These are phyloP conservation scores for Hypocrella siamensis DNA, from an alignment of 2,329 filamentous ascomycete species.

Conservation along the genomic window DNA sequence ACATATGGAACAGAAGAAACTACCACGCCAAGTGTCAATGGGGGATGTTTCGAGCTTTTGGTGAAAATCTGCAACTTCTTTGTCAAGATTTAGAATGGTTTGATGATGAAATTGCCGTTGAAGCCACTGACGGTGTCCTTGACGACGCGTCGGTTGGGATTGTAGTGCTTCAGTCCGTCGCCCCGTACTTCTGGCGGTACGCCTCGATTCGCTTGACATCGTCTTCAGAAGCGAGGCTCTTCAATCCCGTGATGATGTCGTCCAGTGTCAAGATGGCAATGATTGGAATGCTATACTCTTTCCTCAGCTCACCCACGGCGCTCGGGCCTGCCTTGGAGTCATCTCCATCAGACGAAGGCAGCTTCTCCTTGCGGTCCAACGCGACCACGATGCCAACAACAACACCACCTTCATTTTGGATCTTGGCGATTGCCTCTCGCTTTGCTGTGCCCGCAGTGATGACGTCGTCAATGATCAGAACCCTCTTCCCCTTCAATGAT, in stretches of 20 bases:
- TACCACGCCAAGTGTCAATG: no score
- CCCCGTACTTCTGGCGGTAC: slow-evolving; percentile 53
- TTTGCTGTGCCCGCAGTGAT: slow-evolving; percentile 93
- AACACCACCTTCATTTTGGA: slow-evolving; percentile 67
- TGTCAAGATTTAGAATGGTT: no score
- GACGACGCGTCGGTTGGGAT: no score
- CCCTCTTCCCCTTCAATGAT: slow-evolving; percentile 64
- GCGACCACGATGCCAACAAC: slow-evolving; percentile 81
- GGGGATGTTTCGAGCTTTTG: no score
- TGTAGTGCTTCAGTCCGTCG: slow-evolving; percentile 33
- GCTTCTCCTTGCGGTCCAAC: slow-evolving; percentile 74
- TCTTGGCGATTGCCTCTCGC: slow-evolving; percentile 81
- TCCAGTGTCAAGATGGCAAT: slow-evolving; percentile 70
- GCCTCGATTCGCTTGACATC: slow-evolving; percentile 55
- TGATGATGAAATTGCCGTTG: no score
- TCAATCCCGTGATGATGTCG: slow-evolving; percentile 62
- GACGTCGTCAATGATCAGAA: slow-evolving; percentile 91
- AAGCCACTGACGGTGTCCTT: no score
- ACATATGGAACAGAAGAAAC: no score
- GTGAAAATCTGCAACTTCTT: no score
- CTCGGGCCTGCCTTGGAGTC: slow-evolving; percentile 57
- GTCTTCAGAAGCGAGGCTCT: slow-evolving; percentile 42
- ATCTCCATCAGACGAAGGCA: slow-evolving; percentile 47
- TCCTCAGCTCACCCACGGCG: slow-evolving; percentile 72
- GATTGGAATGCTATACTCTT: slow-evolving; percentile 72